Evolutionary conservation across 1,284 basidiomycete species (phyloP).

Genomic region (Abortiporus biennis): DNA sequence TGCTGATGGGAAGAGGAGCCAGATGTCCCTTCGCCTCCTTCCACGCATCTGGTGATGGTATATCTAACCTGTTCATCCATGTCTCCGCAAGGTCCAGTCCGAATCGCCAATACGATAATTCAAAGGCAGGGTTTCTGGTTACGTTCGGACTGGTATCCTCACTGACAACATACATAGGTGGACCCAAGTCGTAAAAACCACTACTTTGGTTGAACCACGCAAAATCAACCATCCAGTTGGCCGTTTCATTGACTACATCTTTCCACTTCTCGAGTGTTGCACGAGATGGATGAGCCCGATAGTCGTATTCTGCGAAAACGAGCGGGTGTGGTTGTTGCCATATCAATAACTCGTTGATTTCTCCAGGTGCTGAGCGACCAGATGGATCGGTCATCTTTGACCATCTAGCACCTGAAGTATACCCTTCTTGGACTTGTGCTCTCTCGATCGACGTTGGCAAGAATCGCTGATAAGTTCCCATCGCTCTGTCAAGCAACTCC

Average conservation of each 20-base stretch:
- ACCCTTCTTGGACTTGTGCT: slow-evolving; percentile 45
- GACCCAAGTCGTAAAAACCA: slow-evolving; percentile 46
- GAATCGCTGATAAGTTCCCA: slow-evolving; percentile 40
- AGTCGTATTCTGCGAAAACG: slow-evolving; percentile 53
- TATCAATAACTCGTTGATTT: slow-evolving; percentile 58
- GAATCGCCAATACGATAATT: slow-evolving; percentile 54
- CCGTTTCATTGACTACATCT: slow-evolving; percentile 42
- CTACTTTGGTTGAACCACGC: slow-evolving; percentile 45
- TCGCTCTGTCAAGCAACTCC: slow-evolving; percentile 43
- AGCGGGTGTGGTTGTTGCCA: slow-evolving; percentile 59
- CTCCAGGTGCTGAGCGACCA: slow-evolving; percentile 49
- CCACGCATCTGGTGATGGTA: slow-evolving; percentile 37
- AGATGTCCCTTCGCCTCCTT: slow-evolving; percentile 37
- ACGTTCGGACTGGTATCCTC: slow-evolving; percentile 52
- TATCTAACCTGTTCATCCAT: slow-evolving; percentile 40
- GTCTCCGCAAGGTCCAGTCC: slow-evolving; percentile 40
- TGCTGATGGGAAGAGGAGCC: slow-evolving; percentile 41
- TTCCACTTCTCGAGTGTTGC: slow-evolving; percentile 44
- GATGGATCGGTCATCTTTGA: slow-evolving; percentile 59
- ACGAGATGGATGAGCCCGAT: slow-evolving; percentile 35
- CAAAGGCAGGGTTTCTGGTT: slow-evolving; percentile 50
- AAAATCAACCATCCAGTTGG: slow-evolving; percentile 55
- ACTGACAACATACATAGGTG: slow-evolving; percentile 51
- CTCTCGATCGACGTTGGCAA: slow-evolving; percentile 39
- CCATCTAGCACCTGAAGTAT: slow-evolving; percentile 48